A percentile compares a stretch with the other conserved stretches of the same genome.
Conservation (phyloP, 305 asterid species). For the Salvia sclarea region DNA sequence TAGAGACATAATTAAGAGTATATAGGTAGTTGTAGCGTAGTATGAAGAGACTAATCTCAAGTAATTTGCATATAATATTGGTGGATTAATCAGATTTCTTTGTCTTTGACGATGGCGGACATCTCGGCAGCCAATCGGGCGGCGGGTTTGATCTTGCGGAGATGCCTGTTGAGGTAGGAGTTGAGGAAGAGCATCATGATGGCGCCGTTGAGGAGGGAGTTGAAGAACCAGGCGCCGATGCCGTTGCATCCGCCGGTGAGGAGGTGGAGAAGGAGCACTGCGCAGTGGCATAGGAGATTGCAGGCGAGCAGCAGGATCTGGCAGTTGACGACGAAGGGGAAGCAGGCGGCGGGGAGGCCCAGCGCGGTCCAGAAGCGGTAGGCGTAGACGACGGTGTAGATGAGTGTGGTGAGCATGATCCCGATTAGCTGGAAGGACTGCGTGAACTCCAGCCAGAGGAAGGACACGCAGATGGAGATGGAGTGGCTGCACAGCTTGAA, state of each 20-base stretch:
- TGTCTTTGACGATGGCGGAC: slow-evolving; percentile 31
- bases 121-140: slow-evolving; percentile 19
- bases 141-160: slow-evolving; percentile 28
- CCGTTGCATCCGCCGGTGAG: slow-evolving; percentile 92
- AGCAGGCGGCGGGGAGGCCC: slow-evolving; percentile 71
- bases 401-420: slow-evolving; percentile 52
- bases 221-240: slow-evolving; percentile 84
- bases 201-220: slow-evolving; percentile 71
- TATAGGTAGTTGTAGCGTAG: too few relatives aligned
- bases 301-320: slow-evolving; percentile 61
- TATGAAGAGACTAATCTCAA: too few relatives aligned
- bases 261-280: slow-evolving; percentile 62
- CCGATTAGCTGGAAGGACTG: slow-evolving; percentile 86
- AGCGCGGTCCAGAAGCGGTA: slow-evolving; percentile 86
- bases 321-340: slow-evolving; percentile 72
- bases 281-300: slow-evolving; percentile 68
- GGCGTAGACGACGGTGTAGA: slow-evolving; percentile 73
- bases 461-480: slow-evolving; percentile 63
- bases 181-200: slow-evolving; percentile 57
- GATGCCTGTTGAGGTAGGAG: slow-evolving; percentile 56
- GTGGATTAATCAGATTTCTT: slow-evolving; percentile 6
- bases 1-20: too few relatives aligned
- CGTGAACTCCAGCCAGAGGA: slow-evolving; percentile 87
- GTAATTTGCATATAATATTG: too few relatives aligned
- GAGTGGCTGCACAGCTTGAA: slow-evolving; percentile 71